phyloP scores from a whole-genome alignment of 2,329 filamentous ascomycete species.

The Cylindrodendrum hubeiense region DNA sequence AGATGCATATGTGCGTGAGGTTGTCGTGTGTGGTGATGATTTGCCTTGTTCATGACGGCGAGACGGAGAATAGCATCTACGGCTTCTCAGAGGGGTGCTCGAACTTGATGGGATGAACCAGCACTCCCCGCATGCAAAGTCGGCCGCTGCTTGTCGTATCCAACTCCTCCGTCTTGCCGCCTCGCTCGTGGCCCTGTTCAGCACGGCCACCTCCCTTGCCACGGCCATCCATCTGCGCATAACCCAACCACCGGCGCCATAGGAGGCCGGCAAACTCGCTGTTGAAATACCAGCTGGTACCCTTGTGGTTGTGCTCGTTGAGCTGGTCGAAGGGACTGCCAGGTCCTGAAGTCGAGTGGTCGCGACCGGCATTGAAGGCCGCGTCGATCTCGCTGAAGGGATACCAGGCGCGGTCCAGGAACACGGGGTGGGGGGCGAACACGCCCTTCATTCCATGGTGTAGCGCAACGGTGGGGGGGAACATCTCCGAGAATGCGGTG shows the following conservation, averaged over 20 bases:
- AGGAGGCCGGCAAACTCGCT: constrained; percentile 81
- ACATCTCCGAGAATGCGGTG: constrained; percentile 86
- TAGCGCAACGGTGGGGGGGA: constrained; percentile 76
- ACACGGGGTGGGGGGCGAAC: constrained; percentile 85
- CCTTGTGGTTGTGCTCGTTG: constrained; percentile 86
- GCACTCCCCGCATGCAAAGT: constrained; percentile 83
- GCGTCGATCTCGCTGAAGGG: constrained; percentile 74
- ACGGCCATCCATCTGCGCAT: constrained; percentile 64
- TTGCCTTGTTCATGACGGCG: constrained; percentile 47
- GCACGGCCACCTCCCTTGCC: constrained; percentile 62
- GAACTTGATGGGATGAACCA: constrained; percentile 85
- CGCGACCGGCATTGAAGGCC: constrained; percentile 84
- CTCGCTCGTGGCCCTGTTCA: constrained; percentile 60
- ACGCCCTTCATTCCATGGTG: constrained; percentile 85
- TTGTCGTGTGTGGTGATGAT: constrained; percentile 40
- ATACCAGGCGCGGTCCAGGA: constrained; percentile 81
- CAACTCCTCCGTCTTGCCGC: constrained; percentile 66
- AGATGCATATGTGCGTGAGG: constrained; percentile 46
- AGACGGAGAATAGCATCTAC: constrained; percentile 30
- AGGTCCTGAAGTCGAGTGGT: constrained; percentile 72
- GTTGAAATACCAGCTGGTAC: constrained; percentile 88
- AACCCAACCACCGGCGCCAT: constrained; percentile 83
- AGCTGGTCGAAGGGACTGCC: constrained; percentile 76
- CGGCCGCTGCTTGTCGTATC: constrained; percentile 65
- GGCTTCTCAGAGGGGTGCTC: constrained; percentile 63